phyloP scores from a whole-genome alignment of 23 red algal species.

The Chondrus crispus region DNA sequence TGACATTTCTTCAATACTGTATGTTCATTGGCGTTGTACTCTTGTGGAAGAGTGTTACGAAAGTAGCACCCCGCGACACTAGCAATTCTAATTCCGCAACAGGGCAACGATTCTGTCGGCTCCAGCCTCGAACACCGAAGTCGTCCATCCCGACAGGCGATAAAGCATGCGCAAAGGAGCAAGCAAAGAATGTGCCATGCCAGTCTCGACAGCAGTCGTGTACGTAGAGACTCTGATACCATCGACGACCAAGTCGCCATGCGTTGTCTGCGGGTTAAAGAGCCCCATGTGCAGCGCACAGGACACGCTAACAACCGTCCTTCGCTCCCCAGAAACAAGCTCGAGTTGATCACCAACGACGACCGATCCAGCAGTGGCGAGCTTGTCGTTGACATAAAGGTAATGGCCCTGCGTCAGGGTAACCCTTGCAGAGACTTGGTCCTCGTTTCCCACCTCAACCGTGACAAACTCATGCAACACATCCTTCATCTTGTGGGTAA shows the following conservation, averaged over 20 bases:
- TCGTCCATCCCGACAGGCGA: not conserved
- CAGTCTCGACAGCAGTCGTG: not conserved
- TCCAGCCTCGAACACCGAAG: constrained; percentile 27
- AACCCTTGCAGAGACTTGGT: not conserved
- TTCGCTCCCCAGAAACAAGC: not conserved
- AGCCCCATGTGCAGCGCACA: not conserved
- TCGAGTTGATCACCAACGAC: not conserved
- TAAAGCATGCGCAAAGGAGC: constrained; percentile 10
- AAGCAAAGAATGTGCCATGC: constrained; percentile 1
- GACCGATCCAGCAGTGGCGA: not conserved
- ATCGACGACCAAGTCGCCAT: constrained; percentile 41
- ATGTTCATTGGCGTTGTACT: no score
- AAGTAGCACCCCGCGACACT: no score
- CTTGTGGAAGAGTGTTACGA: no score
- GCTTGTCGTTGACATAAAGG: constrained; percentile 17
- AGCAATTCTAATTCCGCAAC: no score
- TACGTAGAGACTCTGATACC: constrained; percentile 42
- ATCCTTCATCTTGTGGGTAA: not conserved
- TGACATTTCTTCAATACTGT: no score
- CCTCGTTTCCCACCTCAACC: not conserved
- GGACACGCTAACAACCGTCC: not conserved
- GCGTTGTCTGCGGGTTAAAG: constrained; percentile 59
- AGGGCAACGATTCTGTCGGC: constrained; percentile 19
- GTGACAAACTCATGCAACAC: not conserved
- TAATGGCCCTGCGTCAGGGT: constrained; percentile 36